Evolutionary conservation across 2,329 filamentous ascomycete species (phyloP), one percentile per base, ranked within the genome.

Genomic region (Fusarium robinianum): DNA sequence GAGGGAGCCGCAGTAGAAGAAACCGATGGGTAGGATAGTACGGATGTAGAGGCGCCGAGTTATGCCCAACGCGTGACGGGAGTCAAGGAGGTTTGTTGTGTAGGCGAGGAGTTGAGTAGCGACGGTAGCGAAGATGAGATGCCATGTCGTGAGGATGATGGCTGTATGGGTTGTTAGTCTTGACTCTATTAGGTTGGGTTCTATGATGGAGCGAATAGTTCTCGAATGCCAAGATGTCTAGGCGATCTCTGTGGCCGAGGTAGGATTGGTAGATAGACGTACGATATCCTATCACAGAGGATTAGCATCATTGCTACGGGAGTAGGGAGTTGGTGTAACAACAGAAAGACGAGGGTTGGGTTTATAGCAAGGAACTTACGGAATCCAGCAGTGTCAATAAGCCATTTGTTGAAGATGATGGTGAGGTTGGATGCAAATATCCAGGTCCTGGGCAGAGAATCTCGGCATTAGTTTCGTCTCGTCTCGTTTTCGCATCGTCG

Each of bases 321-420:
- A 30, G 21, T 6, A 6, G 14, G 9, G n/a, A n/a, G 17, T 23
- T 25, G 8, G 18, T 6, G 6, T n/a, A 15, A 14, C 17, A 16
- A 32, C 18, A 29, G 6, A 4, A 10, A n/a, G 26, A 9, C 9
- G 15, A 25, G 24, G 22, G 22, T 16, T 10, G 7, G 8, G 14
- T 4, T 15, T 15, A 15, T 9, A 11, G 17, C 10, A 17, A n/a
- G 8, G 3, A 31, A 76, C 85, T 76, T 73, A 89, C 86, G 78
- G 69, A 92, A 92, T 44, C 85, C 79, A 61, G 79, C 79, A 51
- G 81, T 83, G 64, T 88, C 82, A 47, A 95, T 79, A 35, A 95
- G 81, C 81, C 87, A 91, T 74, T 95, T 95, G 77, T 95, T 95
- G 78, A 95, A 95, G 50, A 95, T 73, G 64, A 95, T 95, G 50